Evolutionary conservation across 106 monocot genomes (phyloP), one percentile per base, ranked within the genome.

Genomic region (Gastrodia elata): DNA sequence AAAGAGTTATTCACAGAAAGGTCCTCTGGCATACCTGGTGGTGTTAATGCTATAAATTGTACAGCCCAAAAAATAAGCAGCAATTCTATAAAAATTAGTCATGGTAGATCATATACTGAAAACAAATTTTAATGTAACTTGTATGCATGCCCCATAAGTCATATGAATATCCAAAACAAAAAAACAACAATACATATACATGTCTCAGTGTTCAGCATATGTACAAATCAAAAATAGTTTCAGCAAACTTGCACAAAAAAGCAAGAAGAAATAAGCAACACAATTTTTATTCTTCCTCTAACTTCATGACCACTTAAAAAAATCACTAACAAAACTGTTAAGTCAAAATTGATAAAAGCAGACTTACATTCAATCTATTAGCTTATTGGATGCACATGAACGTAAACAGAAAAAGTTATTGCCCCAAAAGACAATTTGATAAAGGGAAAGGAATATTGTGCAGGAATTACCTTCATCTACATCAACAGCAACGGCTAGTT

Each of bases 391-490:
- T 25, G 26, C 27, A 58, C 57, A 58, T 27, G 26, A 58, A 24
- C 59, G 7, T 14, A 61, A 61, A 61, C 28, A 61, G 13, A 32
- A 59, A 26, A 27, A 25, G 8, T 26, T 32, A 61, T 61, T 26
- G 32, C 20, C 7, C 26, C 26, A 3, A 61, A 61, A 61, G 7
- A 61, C 8, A 61, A 11, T 34, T 37, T 67, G 18, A 67, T 36
- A 37, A 67, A 59, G 59, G 28, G 28, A 59, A 28, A 59, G 2
- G 30, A 24, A 61, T 11, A 32, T 36, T 0, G 16, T 16, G 14
- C 67, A 38, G 18, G n/a, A 34, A 67, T 36, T 67, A 67, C 67
- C 67, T 67, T 67, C 67, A 67, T 67, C 67, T 36, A 67, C 67
- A 38, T 67, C 67, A 67, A 67, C 67, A 67, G 67, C 67, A 38